Base-by-base conservation (phyloP, 2,329 filamentous ascomycete species). In the Apiospora aurea region DNA sequence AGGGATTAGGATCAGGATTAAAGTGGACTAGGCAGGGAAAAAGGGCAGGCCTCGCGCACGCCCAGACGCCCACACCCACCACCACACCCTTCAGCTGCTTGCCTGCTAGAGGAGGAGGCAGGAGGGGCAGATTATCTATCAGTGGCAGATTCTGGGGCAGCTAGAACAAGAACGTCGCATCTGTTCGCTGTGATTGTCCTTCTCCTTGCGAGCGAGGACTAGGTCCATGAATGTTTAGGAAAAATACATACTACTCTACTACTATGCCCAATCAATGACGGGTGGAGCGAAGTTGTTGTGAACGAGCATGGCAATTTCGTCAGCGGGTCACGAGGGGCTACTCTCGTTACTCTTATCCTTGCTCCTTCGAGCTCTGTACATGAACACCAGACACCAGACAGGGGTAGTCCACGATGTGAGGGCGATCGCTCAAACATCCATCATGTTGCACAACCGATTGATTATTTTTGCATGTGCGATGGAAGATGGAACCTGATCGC, bases 361-460 rank as follows among this genome's bases (percentile, higher is more conserved):
- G 34, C 57, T 64, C 57, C 57, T 64, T 38, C 57, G 18, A 41
- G 57, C 57, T 41, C 34, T 21, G 10, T 64, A 64, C 57, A 64
- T 64, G 57, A 64, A 64, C 57, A 24, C 57, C 57, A 41, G 34
- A 64, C 57, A 24, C 57, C 57, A 41, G 34, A 64, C 57, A 64
- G 57, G 57, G 57, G 57, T 64, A n/a, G 29, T 41, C 57, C 29
- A 64, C 21, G 57, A 64, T 64, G 57, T 38, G 57, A 64, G 34
- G 57, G 34, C 34, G 57, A 64, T 64, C 57, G 57, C 57, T 64
- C 57, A 64, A 38, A 64, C 57, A 41, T n/a, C 26, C 13, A 43
- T 34, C 11, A 38, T 64, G 57, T 64, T 41, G 57, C 57, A 64
- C 29, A 41, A 64, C 57, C 21, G 18, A 51, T 14, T 26, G 29